Evolutionary conservation across 1,284 basidiomycete genomes (phyloP).

Genomic region (Ceratobasidium sp.): DNA sequence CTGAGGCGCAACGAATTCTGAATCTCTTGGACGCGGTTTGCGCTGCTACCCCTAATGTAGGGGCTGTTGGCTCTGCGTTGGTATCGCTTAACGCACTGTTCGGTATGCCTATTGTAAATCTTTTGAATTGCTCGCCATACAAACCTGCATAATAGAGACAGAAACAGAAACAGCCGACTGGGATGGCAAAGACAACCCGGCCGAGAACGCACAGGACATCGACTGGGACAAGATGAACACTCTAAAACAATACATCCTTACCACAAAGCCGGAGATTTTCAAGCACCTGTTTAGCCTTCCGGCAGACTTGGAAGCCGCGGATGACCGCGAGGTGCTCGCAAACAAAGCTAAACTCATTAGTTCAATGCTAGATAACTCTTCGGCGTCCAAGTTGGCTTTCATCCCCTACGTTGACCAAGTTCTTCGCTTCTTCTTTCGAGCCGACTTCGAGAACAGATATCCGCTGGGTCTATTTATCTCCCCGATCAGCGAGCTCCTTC

Average conservation of each 20-base stretch:
- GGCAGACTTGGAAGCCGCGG: background rate
- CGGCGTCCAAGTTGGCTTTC: constrained; percentile 17
- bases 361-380: constrained; percentile 15
- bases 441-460: background rate
- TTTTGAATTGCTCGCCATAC: background rate
- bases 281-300: constrained; percentile 10
- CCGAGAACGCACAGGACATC: background rate
- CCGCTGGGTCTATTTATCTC: background rate
- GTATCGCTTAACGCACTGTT: constrained; percentile 19
- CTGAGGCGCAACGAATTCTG: constrained; percentile 3
- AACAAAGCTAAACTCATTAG: constrained; percentile 8
- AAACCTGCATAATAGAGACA: background rate
- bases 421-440: constrained; percentile 19
- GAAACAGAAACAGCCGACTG: background rate
- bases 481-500: constrained; percentile 9
- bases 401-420: constrained; percentile 15
- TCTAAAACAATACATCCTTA: constrained; percentile 24
- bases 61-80: constrained; percentile 1
- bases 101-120: constrained; percentile 8
- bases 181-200: background rate
- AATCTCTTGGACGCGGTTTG: constrained; percentile 16
- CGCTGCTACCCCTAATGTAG: background rate
- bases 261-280: constrained; percentile 27
- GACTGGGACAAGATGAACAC: background rate
- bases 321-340: background rate